Conservation (phyloP, 805 yeast species). For the Torulaspora indica region DNA sequence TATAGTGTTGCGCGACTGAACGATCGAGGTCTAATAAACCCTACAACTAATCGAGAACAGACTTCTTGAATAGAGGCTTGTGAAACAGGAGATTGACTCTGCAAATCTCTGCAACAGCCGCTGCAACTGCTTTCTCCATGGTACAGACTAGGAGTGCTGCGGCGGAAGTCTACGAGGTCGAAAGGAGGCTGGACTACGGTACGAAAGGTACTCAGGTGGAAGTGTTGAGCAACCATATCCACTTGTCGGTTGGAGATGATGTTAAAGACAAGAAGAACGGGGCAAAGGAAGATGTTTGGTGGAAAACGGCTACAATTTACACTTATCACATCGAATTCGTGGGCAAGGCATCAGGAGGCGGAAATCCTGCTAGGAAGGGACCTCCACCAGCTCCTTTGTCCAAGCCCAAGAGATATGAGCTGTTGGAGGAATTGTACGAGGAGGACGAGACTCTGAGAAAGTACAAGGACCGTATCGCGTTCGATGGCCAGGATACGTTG, state of each 20-base stretch:
- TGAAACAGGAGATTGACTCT: no score
- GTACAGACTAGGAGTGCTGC: not conserved
- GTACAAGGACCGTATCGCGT: constrained; percentile 21
- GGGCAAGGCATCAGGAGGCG: not conserved
- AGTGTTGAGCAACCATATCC: constrained; percentile 21
- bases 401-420: constrained; percentile 20
- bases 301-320: constrained; percentile 22
- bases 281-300: constrained; percentile 12
- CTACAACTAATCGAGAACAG: no score
- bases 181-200: constrained; percentile 22
- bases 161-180: constrained; percentile 11
- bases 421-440: constrained; percentile 20
- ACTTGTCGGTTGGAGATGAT: constrained; percentile 19
- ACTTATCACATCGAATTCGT: constrained; percentile 21
- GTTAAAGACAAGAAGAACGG: not conserved
- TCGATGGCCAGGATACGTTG: constrained; percentile 26
- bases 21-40: no score
- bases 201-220: constrained; percentile 26
- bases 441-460: constrained; percentile 21
- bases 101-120: no score
- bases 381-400: constrained; percentile 17
- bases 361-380: no score
- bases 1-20: no score
- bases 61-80: no score
- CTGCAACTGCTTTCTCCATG: not conserved